phyloP scores from a whole-genome alignment of 768 basidiomycete genomes.

The Lactarius deliciosus region DNA sequence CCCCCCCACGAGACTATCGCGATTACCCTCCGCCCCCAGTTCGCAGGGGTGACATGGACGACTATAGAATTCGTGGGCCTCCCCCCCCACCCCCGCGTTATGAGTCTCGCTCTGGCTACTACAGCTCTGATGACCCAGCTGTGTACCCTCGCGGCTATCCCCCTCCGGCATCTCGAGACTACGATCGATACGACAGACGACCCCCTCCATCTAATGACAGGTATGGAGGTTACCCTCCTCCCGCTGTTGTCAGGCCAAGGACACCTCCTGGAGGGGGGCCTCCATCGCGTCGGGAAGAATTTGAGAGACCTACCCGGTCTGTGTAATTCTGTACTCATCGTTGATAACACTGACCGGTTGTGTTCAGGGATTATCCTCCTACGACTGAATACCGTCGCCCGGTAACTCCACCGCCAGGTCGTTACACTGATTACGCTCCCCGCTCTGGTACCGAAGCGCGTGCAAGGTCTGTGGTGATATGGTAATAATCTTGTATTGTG shows the following conservation, averaged over 20 bases:
- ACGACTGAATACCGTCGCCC: constrained; percentile 32
- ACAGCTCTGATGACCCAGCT: constrained; percentile 44
- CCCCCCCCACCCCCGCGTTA: constrained; percentile 55
- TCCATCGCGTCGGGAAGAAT: constrained; percentile 38
- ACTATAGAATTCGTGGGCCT: constrained; percentile 58
- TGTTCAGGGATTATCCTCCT: constrained; percentile 28
- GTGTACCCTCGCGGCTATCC: constrained; percentile 57
- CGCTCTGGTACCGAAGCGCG: constrained; percentile 29
- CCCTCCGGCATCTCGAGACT: constrained; percentile 46
- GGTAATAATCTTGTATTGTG: background rate
- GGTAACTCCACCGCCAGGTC: constrained; percentile 31
- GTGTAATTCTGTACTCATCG: background rate
- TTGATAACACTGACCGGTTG: constrained; percentile 2
- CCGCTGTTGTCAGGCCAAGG: constrained; percentile 42
- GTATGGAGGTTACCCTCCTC: constrained; percentile 41
- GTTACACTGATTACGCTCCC: constrained; percentile 32
- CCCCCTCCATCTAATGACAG: constrained; percentile 44
- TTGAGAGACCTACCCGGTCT: constrained; percentile 30
- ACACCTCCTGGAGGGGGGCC: constrained; percentile 26
- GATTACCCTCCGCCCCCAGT: constrained; percentile 56
- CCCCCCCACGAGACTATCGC: constrained; percentile 64
- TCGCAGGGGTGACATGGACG: constrained; percentile 64
- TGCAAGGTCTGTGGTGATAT: constrained; percentile 25
- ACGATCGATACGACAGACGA: constrained; percentile 61
- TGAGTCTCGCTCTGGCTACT: constrained; percentile 48